Conservation (phyloP, 1,284 basidiomycete species). For the Irpex sp. region DNA sequence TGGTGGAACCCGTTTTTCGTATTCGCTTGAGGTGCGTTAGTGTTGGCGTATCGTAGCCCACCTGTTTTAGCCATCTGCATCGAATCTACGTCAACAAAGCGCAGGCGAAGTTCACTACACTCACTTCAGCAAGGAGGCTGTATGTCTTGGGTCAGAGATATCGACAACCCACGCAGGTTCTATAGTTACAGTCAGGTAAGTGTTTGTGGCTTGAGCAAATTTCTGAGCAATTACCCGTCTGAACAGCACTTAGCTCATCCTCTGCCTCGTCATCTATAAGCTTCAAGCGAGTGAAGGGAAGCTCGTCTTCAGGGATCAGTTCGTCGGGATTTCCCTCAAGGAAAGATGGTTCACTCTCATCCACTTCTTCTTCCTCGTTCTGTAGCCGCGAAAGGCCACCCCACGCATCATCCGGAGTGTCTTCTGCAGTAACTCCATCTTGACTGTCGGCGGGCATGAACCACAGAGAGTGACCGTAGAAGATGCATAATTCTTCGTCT, state of each 20-base stretch:
- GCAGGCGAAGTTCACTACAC: constrained; percentile 17
- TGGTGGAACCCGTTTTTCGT: constrained; percentile 45
- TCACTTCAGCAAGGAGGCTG: constrained; percentile 64
- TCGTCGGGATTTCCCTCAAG: constrained; percentile 37
- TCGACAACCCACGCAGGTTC: constrained; percentile 83
- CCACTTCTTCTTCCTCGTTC: constrained; percentile 16
- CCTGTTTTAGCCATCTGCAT: constrained; percentile 61
- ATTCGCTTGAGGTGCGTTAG: constrained; percentile 82
- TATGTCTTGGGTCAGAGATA: constrained; percentile 64
- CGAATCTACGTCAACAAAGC: constrained; percentile 1
- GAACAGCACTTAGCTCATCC: constrained; percentile 50
- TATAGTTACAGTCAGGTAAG: background rate
- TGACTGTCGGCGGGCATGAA: constrained; percentile 41
- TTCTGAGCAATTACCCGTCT: constrained; percentile 45
- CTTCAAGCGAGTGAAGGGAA: constrained; percentile 63
- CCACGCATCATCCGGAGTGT: constrained; percentile 40
- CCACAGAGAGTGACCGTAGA: constrained; percentile 70
- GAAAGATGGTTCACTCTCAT: constrained; percentile 22
- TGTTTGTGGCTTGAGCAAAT: background rate
- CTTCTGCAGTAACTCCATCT: background rate
- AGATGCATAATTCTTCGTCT: constrained; percentile 79
- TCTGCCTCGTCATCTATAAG: constrained; percentile 54
- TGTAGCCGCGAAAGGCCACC: constrained; percentile 38
- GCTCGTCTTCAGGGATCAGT: constrained; percentile 46
- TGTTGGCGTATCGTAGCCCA: constrained; percentile 53